Base-by-base conservation (phyloP, 2,329 filamentous ascomycete genomes). In the Apiospora rasikravindrae region DNA sequence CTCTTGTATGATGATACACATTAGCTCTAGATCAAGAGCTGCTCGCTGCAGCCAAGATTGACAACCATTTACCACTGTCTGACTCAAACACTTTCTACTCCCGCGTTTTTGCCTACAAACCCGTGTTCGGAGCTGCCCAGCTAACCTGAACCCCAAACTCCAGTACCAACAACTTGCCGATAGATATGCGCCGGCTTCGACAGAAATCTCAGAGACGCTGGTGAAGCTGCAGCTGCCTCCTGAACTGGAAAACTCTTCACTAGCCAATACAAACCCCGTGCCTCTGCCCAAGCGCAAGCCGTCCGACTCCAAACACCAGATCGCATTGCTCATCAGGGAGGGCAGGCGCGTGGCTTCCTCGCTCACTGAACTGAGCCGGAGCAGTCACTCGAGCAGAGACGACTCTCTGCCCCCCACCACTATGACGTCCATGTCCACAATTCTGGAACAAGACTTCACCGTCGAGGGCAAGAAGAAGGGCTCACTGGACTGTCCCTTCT, bases 21-120 rank as follows among this genome's bases (percentile, higher is more conserved):
- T 92, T 94, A 94, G 92, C 92, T 94, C 92, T 94, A 94, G 92
- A 94, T 93, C 92, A 92, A 87, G 88, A 94, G 91, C 87, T 89
- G 85, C 87, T 73, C 73, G 57, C 80, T 82, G 86, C 85, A 87
- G 85, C 86, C 80, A 83, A 37, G 92, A 93, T 87, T 86, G 90
- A 93, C 82, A 89, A 81, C 44, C 76, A 74, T 80, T 81, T 74
- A 81, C 81, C 77, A 81, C 84, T 77, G 44, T 29, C 67, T 69
- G 67, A 69, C 44, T 49, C 67, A 44, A 44, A 29, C 44, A 33
- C 26, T 47, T 33, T 33, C 16, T 47, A 33, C 67, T 45, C 19
- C 67, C 40, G 64, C 22, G 70, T 37, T 40, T 40, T 29, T 45
- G 45, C 33, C 67, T 71, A 45, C 66, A 45, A 47, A 19, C 29